phyloP scores from a whole-genome alignment of 1,284 basidiomycete species.

The Volvariella surrecta region DNA sequence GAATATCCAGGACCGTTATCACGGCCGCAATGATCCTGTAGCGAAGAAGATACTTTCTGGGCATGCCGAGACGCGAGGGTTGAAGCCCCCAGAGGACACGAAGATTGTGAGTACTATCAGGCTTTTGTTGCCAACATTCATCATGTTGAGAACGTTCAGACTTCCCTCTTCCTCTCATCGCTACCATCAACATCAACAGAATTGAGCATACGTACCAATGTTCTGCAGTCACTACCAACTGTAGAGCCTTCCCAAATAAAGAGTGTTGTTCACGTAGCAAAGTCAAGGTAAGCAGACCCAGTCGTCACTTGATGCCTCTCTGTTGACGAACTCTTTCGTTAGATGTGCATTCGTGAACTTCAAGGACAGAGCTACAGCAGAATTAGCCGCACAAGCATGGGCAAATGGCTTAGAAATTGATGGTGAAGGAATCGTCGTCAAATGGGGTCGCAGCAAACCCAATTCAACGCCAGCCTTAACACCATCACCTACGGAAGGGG shows the following conservation, averaged over 20 bases:
- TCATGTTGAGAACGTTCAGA: slow-evolving; percentile 36
- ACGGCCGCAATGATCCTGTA: slow-evolving; percentile 86
- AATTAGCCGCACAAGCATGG: slow-evolving; percentile 82
- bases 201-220: slow-evolving; percentile 67
- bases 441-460: slow-evolving; percentile 78
- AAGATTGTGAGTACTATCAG: slow-evolving; percentile 59
- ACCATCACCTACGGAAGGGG: too few relatives aligned
- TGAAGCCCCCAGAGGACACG: slow-evolving; percentile 85
- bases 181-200: slow-evolving; percentile 74
- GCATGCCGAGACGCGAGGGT: slow-evolving; percentile 70
- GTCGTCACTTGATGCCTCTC: background rate
- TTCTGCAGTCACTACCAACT: slow-evolving; percentile 65
- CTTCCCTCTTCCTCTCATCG: slow-evolving; percentile 85
- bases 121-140: background rate
- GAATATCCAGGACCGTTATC: slow-evolving; percentile 88
- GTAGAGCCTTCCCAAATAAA: slow-evolving; percentile 65
- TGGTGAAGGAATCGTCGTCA: slow-evolving; percentile 67
- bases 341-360: slow-evolving; percentile 98
- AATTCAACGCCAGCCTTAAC: slow-evolving; percentile 12
- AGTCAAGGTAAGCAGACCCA: slow-evolving; percentile 46
- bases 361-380: slow-evolving; percentile 71
- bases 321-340: slow-evolving; percentile 6
- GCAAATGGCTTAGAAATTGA: slow-evolving; percentile 82
- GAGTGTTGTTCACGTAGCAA: slow-evolving; percentile 81
- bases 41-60: slow-evolving; percentile 78